These are phyloP conservation scores for Colletotrichum liaoningense DNA, from an alignment of 2,329 filamentous ascomycete genomes.

Conservation along the genomic window DNA sequence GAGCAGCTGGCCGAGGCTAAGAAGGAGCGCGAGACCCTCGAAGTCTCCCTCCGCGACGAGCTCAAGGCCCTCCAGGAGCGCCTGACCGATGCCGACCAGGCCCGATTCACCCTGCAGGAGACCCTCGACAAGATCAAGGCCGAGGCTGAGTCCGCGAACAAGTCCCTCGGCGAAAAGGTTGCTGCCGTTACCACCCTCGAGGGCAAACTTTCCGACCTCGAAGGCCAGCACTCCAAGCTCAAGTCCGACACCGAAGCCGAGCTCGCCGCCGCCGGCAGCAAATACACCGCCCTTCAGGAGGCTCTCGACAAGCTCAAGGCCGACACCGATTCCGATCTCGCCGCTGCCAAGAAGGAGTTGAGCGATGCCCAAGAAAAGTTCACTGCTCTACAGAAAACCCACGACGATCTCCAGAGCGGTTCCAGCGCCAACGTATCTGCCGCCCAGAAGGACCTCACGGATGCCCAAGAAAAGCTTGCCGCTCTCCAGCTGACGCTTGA, in stretches of 20 bases:
- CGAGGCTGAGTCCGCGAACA: slow-evolving; percentile 44
- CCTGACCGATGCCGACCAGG: slow-evolving; percentile 46
- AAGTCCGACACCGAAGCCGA: slow-evolving; percentile 42
- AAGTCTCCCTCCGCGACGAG: slow-evolving; percentile 45
- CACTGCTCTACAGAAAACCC: slow-evolving; percentile 39
- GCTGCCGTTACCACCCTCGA: slow-evolving; percentile 43
- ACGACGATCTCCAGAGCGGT: slow-evolving; percentile 45
- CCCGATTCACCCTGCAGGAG: slow-evolving; percentile 46
- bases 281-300: slow-evolving; percentile 36
- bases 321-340: slow-evolving; percentile 43
- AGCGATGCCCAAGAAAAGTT: slow-evolving; percentile 47
- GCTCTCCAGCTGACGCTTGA: slow-evolving; percentile 44
- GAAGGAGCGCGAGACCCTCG: slow-evolving; percentile 49
- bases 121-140: slow-evolving; percentile 44
- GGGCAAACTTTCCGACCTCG: slow-evolving; percentile 41
- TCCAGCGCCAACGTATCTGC: slow-evolving; percentile 41
- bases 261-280: slow-evolving; percentile 37
- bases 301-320: slow-evolving; percentile 40
- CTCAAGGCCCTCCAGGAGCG: slow-evolving; percentile 47
- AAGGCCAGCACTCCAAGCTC: slow-evolving; percentile 43
- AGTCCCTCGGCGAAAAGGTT: slow-evolving; percentile 42
- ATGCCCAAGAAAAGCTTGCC: slow-evolving; percentile 42
- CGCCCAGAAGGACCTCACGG: slow-evolving; percentile 44
- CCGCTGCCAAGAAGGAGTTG: slow-evolving; percentile 45
- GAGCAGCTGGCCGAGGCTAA: slow-evolving; percentile 47